These are phyloP conservation scores for Skeletonema grethae DNA, from an alignment of 108 stramenopile species.

Conservation along the genomic window DNA sequence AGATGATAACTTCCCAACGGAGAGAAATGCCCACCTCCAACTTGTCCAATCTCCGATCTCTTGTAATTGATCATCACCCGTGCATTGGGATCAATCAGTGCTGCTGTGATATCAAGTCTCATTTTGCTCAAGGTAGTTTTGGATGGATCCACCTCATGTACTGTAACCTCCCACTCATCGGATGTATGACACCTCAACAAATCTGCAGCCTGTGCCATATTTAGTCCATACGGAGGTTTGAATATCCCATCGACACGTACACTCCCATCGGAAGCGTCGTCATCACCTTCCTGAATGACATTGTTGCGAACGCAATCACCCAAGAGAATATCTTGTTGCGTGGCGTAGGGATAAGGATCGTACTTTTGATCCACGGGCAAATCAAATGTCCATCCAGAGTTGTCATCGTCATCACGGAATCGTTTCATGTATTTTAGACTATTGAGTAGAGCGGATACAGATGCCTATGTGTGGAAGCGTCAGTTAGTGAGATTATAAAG, in stretches of 20 bases:
- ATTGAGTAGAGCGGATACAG: slow-evolving; percentile 69
- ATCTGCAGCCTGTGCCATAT: slow-evolving; percentile 48
- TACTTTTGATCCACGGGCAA: slow-evolving; percentile 72
- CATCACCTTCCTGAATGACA: slow-evolving; percentile 39
- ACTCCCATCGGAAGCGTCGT: background rate
- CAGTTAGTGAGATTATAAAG: no score
- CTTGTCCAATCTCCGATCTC: slow-evolving; percentile 63
- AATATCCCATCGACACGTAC: slow-evolving; percentile 48
- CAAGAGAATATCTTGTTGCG: slow-evolving; percentile 59
- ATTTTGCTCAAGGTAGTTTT: slow-evolving; percentile 35
- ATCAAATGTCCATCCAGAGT: slow-evolving; percentile 37
- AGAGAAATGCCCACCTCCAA: slow-evolving; percentile 95
- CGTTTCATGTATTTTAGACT: slow-evolving; percentile 57
- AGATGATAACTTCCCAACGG: slow-evolving; percentile 87
- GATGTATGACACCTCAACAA: slow-evolving; percentile 69
- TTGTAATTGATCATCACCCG: slow-evolving; percentile 80
- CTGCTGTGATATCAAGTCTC: slow-evolving; percentile 56
- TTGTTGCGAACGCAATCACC: slow-evolving; percentile 51
- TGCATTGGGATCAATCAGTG: slow-evolving; percentile 53
- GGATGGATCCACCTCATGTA: slow-evolving; percentile 50
- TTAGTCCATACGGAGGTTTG: slow-evolving; percentile 60
- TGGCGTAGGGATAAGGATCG: slow-evolving; percentile 79
- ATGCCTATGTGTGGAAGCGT: slow-evolving; percentile 20
- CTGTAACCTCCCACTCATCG: slow-evolving; percentile 40
- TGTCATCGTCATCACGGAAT: slow-evolving; percentile 32